Evolutionary conservation across 164 flowering plant genomes (phyloP).

Genomic region (Dillenia suffruticosa): DNA sequence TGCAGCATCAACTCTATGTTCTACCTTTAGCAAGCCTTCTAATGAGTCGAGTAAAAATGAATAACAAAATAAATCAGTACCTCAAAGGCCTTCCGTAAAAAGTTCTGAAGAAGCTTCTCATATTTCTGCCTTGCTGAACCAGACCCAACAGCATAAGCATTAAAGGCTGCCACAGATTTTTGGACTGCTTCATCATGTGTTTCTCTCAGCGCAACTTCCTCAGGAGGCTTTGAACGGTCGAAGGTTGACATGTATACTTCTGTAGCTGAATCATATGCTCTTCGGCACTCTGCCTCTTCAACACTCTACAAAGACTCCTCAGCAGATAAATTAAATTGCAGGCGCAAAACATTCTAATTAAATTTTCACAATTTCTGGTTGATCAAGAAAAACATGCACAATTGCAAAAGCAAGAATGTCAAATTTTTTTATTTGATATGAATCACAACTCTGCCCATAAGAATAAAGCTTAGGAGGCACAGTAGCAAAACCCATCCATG

Average conservation of each 20-base stretch:
- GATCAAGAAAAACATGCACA: no score
- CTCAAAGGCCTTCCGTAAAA: constrained; percentile 85
- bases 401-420: no score
- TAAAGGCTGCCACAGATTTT: constrained; percentile 67
- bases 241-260: constrained; percentile 81
- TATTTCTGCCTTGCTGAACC: constrained; percentile 82
- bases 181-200: constrained; percentile 88
- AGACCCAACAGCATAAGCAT: constrained; percentile 80
- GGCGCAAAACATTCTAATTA: no score
- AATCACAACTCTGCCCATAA: no score
- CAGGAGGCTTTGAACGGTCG: constrained; percentile 91
- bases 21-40: no score
- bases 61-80: constrained; percentile 25
- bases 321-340: no score
- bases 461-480: no score
- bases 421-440: no score
- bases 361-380: no score
- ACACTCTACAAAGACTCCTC: constrained; percentile 62
- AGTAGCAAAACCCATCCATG: no score
- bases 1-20: no score
- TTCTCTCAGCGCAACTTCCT: constrained; percentile 84
- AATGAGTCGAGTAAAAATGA: no score
- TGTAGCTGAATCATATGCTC: constrained; percentile 78
- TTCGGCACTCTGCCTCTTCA: constrained; percentile 96
- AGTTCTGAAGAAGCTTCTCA: constrained; percentile 72